These are phyloP conservation scores for Pascua guehoae DNA, from an alignment of 1,284 basidiomycete genomes.

Conservation along the genomic window DNA sequence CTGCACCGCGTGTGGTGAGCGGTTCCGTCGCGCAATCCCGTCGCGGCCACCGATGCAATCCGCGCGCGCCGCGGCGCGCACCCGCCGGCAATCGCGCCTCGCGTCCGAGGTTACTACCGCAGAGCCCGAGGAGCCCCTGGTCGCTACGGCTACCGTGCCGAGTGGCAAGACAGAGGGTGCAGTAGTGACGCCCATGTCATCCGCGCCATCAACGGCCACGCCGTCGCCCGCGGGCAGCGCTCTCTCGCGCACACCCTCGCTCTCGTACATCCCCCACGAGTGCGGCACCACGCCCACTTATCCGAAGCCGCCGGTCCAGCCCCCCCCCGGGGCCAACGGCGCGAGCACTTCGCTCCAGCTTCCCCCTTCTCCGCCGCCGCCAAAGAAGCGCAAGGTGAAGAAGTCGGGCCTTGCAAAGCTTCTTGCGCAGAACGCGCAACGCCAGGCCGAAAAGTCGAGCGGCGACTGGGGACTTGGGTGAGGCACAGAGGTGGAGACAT, in stretches of 20 bases:
- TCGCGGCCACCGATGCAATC: conserved; percentile 8
- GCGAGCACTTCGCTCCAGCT: conserved; percentile 1
- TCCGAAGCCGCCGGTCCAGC: conserved; percentile 26
- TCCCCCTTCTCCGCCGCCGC: conserved; percentile 9
- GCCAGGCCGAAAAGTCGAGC: conserved; percentile 25
- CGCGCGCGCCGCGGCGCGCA: conserved; percentile 13
- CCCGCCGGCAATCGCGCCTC: conserved; percentile 9
- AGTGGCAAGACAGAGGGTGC: background rate
- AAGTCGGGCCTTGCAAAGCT: conserved; percentile 44
- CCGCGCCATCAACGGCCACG: background rate
- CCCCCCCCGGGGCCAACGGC: conserved; percentile 6
- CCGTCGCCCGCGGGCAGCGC: background rate
- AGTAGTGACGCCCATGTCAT: background rate
- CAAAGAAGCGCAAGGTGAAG: conserved; percentile 40
- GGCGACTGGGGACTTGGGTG: conserved; percentile 33
- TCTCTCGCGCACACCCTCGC: conserved; percentile 19
- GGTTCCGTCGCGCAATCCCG: conserved; percentile 9
- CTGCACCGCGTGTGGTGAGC: conserved; percentile 9
- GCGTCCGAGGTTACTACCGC: conserved; percentile 5
- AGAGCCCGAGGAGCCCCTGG: background rate
- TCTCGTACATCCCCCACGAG: conserved; percentile 32
- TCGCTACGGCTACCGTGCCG: background rate
- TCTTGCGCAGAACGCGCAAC: conserved; percentile 43
- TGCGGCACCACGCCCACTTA: conserved; percentile 40
- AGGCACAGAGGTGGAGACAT: background rate